Evolutionary conservation across 2,329 filamentous ascomycete species (phyloP), one percentile per base, ranked within the genome.

Genomic region (Fusarium neocosmosporiellum): DNA sequence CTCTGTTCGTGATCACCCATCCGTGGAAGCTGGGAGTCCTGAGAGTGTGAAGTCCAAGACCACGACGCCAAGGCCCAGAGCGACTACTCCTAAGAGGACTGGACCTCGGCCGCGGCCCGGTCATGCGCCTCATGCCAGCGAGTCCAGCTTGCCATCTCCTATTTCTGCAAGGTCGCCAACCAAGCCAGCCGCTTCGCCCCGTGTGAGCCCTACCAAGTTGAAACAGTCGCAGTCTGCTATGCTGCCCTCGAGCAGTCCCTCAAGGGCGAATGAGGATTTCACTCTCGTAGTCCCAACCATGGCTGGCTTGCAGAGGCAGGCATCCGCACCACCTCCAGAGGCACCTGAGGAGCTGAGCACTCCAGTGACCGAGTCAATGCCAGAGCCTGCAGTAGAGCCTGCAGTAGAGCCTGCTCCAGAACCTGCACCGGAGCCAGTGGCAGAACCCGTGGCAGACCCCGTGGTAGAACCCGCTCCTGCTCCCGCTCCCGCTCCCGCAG

Each of bases 11-110:
- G 87, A 88, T 16, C 75, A 82, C 4, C 66, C 74, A 5, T 63
- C 75, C 7, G 53, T 81, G 31, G 82, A 83, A 41, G 63, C 74
- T 16, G 79, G 74, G 34, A 89, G 88, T 71, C 88, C 88, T 2
- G 86, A 87, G 50, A 83, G 78, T 43, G 71, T 80, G 27, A 87
- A 82, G 73, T 77, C 84, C 20, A 90, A 86, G 79, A 78, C 81
- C 5, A 81, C 82, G 54, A 87, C 86, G 7, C 84, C 89, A 2
- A 89, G 86, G 77, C 80, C 83, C n/a, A 86, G 80, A 66, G 86
- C 84, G 27, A 83, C 84, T 8, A 88, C 88, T n/a, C 88, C 88
- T 74, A 88, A 83, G 75, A 85, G 86, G 77, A 85, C 85, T 33
- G 83, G 77, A 5, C 83, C 86, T 59, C 85, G 85, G 71, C 73